These are phyloP conservation scores for Gamarada debralockiae DNA, from an alignment of 495 filamentous ascomycete species.

Conservation along the genomic window DNA sequence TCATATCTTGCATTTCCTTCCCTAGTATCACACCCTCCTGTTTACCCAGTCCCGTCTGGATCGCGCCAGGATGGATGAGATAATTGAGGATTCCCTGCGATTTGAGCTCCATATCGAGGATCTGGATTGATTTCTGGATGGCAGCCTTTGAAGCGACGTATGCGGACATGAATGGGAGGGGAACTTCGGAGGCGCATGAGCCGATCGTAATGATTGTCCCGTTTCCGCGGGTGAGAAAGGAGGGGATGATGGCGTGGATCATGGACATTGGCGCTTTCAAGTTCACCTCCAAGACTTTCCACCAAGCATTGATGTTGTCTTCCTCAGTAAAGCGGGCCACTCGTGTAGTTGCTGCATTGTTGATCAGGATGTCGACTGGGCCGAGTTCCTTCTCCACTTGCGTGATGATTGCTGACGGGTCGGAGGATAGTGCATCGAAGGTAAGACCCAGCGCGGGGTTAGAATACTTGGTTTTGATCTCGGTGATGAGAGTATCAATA, in stretches of 20 bases:
- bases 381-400: conserved; percentile 20
- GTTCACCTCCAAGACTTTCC: conserved; percentile 23
- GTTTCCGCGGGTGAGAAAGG: conserved; percentile 16
- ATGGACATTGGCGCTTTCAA: conserved; percentile 21
- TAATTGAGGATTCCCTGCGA: conserved; percentile 24
- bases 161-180: conserved; percentile 21
- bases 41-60: conserved; percentile 3
- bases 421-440: conserved; percentile 20
- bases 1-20: conserved; percentile 15
- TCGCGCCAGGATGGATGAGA: conserved; percentile 28
- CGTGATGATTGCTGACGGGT: conserved; percentile 6
- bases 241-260: conserved; percentile 23
- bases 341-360: conserved; percentile 19
- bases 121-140: conserved; percentile 23
- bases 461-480: conserved; percentile 18
- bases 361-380: conserved; percentile 28
- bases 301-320: conserved; percentile 15
- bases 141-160: conserved; percentile 22
- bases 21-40: conserved; percentile 10
- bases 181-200: conserved; percentile 12
- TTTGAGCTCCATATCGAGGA: conserved; percentile 21
- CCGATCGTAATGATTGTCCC: conserved; percentile 29
- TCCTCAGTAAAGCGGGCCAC: conserved; percentile 24
- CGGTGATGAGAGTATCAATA: conserved; percentile 2
- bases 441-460: conserved; percentile 19